Evolutionary conservation across 495 filamentous ascomycete species (phyloP).

Genomic region (Penicillium samsonianum): DNA sequence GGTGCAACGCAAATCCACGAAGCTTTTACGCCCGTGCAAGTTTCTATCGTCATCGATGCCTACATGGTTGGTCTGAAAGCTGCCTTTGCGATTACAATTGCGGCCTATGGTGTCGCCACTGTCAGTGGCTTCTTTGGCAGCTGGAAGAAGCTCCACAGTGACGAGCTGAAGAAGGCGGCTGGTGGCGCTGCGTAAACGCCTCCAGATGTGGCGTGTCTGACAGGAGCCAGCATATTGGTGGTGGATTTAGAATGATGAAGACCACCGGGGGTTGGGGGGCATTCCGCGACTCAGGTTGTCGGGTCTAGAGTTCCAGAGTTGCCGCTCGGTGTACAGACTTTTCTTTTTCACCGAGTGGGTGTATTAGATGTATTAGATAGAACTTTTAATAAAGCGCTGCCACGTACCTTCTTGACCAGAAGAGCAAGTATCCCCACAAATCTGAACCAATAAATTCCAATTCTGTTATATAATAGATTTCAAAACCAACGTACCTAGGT

Average conservation of each 20-base stretch:
- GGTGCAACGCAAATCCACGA: conserved; percentile 54
- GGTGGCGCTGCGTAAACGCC: not conserved
- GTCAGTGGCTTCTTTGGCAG: not conserved
- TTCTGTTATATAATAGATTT: too few relatives aligned
- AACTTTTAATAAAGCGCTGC: not conserved
- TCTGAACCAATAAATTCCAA: not conserved
- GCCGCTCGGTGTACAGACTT: not conserved
- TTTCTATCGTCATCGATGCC: conserved; percentile 53
- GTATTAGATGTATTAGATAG: not conserved
- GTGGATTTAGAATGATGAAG: not conserved
- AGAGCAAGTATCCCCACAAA: not conserved
- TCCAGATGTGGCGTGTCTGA: not conserved
- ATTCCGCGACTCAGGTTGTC: not conserved
- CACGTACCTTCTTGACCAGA: not conserved
- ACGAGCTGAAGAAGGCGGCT: not conserved
- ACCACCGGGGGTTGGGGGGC: not conserved
- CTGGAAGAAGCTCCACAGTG: not conserved
- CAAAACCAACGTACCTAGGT: too few relatives aligned
- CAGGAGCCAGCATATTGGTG: not conserved
- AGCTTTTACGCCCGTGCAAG: conserved; percentile 39
- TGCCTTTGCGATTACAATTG: conserved; percentile 28
- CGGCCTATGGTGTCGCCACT: conserved; percentile 19
- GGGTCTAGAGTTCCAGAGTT: not conserved
- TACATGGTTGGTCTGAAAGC: conserved; percentile 61
- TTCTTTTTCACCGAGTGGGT: not conserved